A percentile compares a stretch with the other conserved stretches of the same genome.
phyloP scores from a whole-genome alignment of 192 early-diverging fungal genomes.

The Entomortierella lignicola region DNA sequence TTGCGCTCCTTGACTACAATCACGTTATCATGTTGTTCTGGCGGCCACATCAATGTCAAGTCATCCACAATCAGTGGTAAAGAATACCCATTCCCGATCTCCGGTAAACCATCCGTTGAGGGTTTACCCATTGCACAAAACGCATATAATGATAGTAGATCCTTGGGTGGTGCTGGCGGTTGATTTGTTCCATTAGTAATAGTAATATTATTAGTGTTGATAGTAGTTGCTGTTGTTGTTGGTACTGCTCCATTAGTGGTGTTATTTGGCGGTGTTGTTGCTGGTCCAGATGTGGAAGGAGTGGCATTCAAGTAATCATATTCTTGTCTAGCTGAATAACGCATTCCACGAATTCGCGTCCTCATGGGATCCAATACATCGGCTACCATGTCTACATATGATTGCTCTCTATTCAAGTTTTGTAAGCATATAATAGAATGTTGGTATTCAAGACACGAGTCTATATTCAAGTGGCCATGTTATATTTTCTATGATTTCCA shows the following conservation, averaged over 20 bases:
- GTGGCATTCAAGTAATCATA: slow-evolving; percentile 65
- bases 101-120: slow-evolving; percentile 33
- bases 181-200: slow-evolving; percentile 23
- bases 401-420: slow-evolving; percentile 69
- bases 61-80: slow-evolving; percentile 80
- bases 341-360: slow-evolving; percentile 66
- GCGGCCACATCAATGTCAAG: slow-evolving; percentile 75
- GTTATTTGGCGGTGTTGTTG: neutral
- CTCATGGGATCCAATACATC: slow-evolving; percentile 70
- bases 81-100: slow-evolving; percentile 54
- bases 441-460: too few species aligned
- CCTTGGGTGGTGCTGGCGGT: slow-evolving; percentile 71
- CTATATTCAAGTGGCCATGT: too few species aligned
- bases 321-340: slow-evolving; percentile 77
- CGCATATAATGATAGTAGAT: slow-evolving; percentile 73
- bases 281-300: neutral
- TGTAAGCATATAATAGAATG: too few species aligned
- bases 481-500: too few species aligned
- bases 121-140: slow-evolving; percentile 64
- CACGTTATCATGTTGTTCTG: slow-evolving; percentile 81
- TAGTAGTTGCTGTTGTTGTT: neutral
- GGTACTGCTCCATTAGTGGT: neutral
- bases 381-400: slow-evolving; percentile 79
- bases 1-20: slow-evolving; percentile 74
- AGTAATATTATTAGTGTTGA: slow-evolving; percentile 1